These are phyloP conservation scores for Craterostigma plantagineum DNA, from an alignment of 257 asterid species.

Conservation along the genomic window DNA sequence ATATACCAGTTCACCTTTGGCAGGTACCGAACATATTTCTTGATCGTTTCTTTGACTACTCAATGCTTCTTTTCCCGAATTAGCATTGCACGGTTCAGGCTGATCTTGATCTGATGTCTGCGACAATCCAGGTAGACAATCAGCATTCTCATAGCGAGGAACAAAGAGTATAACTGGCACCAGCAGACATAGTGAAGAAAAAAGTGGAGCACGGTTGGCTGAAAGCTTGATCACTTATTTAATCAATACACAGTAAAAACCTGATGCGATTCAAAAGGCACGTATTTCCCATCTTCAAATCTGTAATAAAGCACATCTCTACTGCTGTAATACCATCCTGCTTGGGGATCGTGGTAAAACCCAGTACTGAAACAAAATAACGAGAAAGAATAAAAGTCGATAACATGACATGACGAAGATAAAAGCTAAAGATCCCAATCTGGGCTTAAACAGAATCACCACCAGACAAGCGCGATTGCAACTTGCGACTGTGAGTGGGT, in stretches of 20 bases:
- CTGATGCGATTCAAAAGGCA: constrained; percentile 36
- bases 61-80: constrained; percentile 10
- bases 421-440: no score
- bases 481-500: no score
- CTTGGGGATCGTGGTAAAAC: constrained; percentile 73
- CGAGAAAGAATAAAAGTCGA: no score
- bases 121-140: constrained; percentile 2
- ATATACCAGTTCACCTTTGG: constrained; percentile 23
- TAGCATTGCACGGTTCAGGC: constrained; percentile 12
- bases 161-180: not conserved
- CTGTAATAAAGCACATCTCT: constrained; percentile 71
- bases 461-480: no score
- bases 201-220: no score
- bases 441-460: no score
- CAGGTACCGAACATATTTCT: constrained; percentile 14
- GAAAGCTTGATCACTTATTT: no score
- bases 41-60: constrained; percentile 20
- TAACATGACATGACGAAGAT: no score
- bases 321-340: constrained; percentile 80
- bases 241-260: constrained; percentile 11
- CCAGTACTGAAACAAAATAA: constrained; percentile 51
- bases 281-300: constrained; percentile 77
- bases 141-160: no score
- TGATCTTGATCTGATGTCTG: constrained; percentile 20
- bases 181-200: not conserved